Percentiles rank a stretch among this genome's conserved stretches.
Evolutionary conservation across 2,329 filamentous ascomycete genomes (phyloP).

Genomic region (Penicillium palitans): DNA sequence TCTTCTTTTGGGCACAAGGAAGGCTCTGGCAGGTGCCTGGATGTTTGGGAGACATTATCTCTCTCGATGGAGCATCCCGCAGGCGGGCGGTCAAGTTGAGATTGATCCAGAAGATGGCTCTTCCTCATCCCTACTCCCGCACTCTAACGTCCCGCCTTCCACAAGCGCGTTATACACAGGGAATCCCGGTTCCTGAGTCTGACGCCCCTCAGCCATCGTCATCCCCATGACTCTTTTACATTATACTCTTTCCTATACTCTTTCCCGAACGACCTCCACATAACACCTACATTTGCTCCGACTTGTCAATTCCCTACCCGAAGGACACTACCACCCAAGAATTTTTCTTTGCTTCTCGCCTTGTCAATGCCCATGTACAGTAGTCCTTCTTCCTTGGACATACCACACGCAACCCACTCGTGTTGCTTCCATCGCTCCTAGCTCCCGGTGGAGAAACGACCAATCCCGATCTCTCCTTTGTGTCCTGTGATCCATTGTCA

Average conservation of each 20-base stretch:
- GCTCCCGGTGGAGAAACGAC: not conserved
- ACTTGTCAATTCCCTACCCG: not conserved
- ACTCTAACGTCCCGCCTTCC: slow-evolving; percentile 6
- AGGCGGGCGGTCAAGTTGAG: slow-evolving; percentile 16
- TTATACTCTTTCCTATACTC: not conserved
- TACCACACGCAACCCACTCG: not conserved
- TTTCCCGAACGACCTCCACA: not conserved
- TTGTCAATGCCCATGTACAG: slow-evolving; percentile 16
- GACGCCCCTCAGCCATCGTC: slow-evolving; percentile 4
- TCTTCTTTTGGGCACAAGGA: slow-evolving; percentile 33
- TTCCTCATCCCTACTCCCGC: slow-evolving; percentile 20
- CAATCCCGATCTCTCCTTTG: not conserved
- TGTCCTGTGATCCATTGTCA: not conserved
- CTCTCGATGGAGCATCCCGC: slow-evolving; percentile 26
- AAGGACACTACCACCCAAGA: not conserved
- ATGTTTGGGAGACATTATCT: slow-evolving; percentile 27
- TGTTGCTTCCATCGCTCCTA: not conserved
- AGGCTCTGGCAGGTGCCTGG: slow-evolving; percentile 28
- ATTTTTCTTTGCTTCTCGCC: not conserved
- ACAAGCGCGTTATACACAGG: not conserved
- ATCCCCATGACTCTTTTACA: slow-evolving; percentile 2
- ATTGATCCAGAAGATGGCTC: slow-evolving; percentile 7
- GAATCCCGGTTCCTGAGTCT: not conserved
- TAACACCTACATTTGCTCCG: not conserved
- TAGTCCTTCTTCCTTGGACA: slow-evolving; percentile 3